Percentiles rank a stretch among this genome's conserved stretches.
Conservation (phyloP, 208 protist genomes). For the Wallacemonas sp. region DNA sequence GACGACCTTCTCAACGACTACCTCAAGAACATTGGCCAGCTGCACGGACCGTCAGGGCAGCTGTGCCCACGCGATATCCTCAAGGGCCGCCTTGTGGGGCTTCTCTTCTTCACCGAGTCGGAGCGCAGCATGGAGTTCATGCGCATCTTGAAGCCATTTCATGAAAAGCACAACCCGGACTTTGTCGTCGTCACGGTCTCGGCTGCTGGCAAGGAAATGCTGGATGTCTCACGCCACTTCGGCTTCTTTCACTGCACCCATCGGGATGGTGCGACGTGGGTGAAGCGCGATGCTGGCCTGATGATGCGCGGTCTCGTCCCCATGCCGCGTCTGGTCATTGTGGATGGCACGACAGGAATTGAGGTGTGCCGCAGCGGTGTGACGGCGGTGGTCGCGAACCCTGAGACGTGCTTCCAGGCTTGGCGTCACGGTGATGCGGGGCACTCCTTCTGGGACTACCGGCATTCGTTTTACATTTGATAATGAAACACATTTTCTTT, state of each 20-base stretch:
- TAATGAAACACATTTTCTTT: background rate
- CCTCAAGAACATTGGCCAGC: slow-evolving; percentile 56
- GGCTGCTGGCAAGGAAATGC: slow-evolving; percentile 65
- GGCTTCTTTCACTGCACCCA: slow-evolving; percentile 85
- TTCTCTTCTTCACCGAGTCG: slow-evolving; percentile 82
- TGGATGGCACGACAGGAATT: slow-evolving; percentile 61
- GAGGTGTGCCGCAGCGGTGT: slow-evolving; percentile 68
- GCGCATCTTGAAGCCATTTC: slow-evolving; percentile 48
- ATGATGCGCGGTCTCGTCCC: slow-evolving; percentile 44
- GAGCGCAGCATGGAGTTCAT: slow-evolving; percentile 74
- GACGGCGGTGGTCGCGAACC: slow-evolving; percentile 59
- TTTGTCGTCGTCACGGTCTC: slow-evolving; percentile 79
- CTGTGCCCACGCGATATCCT: slow-evolving; percentile 45
- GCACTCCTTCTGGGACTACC: slow-evolving; percentile 39
- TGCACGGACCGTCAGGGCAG: slow-evolving; percentile 60
- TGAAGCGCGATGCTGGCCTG: slow-evolving; percentile 65
- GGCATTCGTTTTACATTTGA: slow-evolving; percentile 34
- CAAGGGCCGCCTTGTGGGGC: slow-evolving; percentile 69
- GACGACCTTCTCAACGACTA: slow-evolving; percentile 64
- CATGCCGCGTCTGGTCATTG: slow-evolving; percentile 65
- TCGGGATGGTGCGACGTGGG: slow-evolving; percentile 72
- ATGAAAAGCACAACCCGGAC: slow-evolving; percentile 55
- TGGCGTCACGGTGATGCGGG: slow-evolving; percentile 53
- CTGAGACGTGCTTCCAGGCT: slow-evolving; percentile 64
- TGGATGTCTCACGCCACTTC: slow-evolving; percentile 55